Evolutionary conservation across 2,329 filamentous ascomycete species (phyloP).

Genomic region (Fusarium miscanthi): DNA sequence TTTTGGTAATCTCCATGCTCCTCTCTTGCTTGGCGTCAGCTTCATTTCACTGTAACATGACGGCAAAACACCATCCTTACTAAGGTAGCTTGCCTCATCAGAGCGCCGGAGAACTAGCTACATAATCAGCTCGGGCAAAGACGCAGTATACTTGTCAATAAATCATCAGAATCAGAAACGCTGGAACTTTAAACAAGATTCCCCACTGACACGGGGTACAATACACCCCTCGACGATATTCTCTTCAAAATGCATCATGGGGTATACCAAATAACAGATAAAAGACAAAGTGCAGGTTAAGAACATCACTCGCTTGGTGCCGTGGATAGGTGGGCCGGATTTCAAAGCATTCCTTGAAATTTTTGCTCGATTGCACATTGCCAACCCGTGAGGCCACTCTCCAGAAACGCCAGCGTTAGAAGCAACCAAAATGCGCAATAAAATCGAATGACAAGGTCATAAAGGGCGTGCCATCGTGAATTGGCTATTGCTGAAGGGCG

Average conservation of each 20-base stretch:
- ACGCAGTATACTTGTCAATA: constrained; percentile 12
- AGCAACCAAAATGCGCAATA: constrained; percentile 24
- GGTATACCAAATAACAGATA: constrained; percentile 42
- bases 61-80: not conserved
- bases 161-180: constrained; percentile 27
- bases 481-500: constrained; percentile 37
- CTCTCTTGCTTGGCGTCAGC: not conserved
- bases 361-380: constrained; percentile 17
- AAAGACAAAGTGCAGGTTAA: constrained; percentile 3
- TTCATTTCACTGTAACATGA: not conserved
- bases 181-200: constrained; percentile 29
- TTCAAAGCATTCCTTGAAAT: not conserved
- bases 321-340: constrained; percentile 1
- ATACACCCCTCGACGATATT: constrained; percentile 21
- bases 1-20: not conserved
- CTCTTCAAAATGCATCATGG: constrained; percentile 40
- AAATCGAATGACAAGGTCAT: constrained; percentile 44
- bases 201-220: constrained; percentile 13
- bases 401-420: constrained; percentile 29
- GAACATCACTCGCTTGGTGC: constrained; percentile 25
- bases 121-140: constrained; percentile 13
- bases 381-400: constrained; percentile 19
- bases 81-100: not conserved
- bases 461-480: constrained; percentile 51
- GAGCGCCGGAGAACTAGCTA: not conserved